Evolutionary conservation across 257 asterid genomes (phyloP).

Genomic region (Solanum chmielewskii): DNA sequence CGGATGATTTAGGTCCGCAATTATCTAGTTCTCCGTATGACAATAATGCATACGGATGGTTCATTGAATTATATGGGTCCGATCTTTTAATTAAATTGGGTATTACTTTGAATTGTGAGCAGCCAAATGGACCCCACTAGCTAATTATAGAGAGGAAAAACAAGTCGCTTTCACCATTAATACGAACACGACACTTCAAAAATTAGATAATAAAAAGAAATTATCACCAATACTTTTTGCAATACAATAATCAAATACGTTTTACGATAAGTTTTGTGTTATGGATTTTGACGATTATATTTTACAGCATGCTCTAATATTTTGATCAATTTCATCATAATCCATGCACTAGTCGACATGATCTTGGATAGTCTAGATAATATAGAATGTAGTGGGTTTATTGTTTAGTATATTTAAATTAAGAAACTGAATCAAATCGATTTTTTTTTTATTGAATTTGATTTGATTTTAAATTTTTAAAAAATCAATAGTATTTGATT

Average conservation of each 20-base stretch:
- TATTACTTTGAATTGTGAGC: not conserved
- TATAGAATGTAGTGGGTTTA: not conserved
- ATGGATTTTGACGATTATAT: not conserved
- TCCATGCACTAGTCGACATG: not conserved
- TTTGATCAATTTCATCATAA: not conserved
- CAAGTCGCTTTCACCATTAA: not conserved
- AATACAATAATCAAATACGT: not conserved
- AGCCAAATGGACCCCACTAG: not conserved
- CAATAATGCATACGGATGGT: not conserved
- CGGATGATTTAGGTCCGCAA: fast-evolving
- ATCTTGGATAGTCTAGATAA: not conserved
- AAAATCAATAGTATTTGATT: too few relatives aligned
- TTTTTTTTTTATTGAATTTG: too few relatives aligned
- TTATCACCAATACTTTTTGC: too few relatives aligned
- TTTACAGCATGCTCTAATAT: not conserved
- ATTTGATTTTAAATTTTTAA: too few relatives aligned
- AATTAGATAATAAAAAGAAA: not conserved
- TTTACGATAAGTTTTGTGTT: not conserved
- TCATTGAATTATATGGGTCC: not conserved
- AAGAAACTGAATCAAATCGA: too few relatives aligned
- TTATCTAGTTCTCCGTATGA: not conserved
- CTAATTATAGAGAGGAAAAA: not conserved
- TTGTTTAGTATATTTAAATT: too few relatives aligned
- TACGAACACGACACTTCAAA: not conserved
- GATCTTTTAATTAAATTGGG: not conserved